Evolutionary conservation across 2,329 filamentous ascomycete species (phyloP), one percentile per base, ranked within the genome.

Genomic region (Bipolaris bicolor): DNA sequence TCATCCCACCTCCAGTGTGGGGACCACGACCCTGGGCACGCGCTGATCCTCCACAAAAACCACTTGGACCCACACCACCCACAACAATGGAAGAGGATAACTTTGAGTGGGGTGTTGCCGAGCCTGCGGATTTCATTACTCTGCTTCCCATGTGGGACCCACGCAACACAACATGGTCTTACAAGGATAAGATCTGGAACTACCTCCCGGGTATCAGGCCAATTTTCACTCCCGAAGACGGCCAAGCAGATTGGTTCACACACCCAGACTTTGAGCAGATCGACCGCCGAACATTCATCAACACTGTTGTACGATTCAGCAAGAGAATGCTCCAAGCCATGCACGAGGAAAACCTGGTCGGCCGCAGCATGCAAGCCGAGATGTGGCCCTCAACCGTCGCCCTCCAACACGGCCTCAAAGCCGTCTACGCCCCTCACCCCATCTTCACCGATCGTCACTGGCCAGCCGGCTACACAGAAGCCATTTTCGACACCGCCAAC

Each of bases 301-400:
- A 97, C 74, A 94, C 93, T 0, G 89, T 92, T 0, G 90, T 90
- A 0, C 87, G 94, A 51, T 89, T 98, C 79, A 95, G 90, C 11
- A 87, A 88, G 47, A 87, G 87, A 45, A 86, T 97, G 46, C 83
- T 98, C 13, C 81, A 88, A 60, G 89, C 89, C 16, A 98, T 98
- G 94, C 94, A 98, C 80, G 85, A 87, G 53, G 92, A 97, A 80
- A 97, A 93, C 29, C 85, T 91, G 68, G 88, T 89, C 71, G 93
- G 92, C 67, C 90, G 96, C 76, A 90, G 91, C 63, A 96, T 95
- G 80, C 96, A 96, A 74, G 91, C 92, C 0, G 94, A 98, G 77
- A 97, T 97, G 93, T 97, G 92, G 92, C 91, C 93, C 0, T 89
- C 89, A 1, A 95, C 90, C 0, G 88, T 91, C 1, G 91, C 93